Evolutionary conservation across 139 green algal species (phyloP).

Genomic region (Pedinophyceae sp.): DNA sequence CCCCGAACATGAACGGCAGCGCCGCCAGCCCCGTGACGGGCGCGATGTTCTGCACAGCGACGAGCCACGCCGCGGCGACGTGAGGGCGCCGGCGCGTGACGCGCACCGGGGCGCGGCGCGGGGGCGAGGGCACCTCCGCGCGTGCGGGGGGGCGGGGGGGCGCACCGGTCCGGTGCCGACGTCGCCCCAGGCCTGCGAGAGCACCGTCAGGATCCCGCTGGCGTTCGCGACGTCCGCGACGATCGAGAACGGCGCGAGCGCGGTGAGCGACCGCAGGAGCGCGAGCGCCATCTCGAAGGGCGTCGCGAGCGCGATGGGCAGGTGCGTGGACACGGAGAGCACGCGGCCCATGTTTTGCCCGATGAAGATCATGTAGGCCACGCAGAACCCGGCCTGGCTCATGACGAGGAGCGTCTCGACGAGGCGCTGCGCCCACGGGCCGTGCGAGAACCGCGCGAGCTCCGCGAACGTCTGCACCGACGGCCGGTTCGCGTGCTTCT

Average conservation of each 20-base stretch:
- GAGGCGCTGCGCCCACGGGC: slow-evolving; percentile 4
- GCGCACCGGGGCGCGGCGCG: no score
- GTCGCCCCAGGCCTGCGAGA: slow-evolving; percentile 22
- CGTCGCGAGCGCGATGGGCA: no score
- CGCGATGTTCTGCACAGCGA: slow-evolving; percentile 4
- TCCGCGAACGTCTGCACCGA: not conserved
- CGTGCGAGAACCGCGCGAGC: not conserved
- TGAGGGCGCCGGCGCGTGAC: no score
- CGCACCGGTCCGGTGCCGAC: no score
- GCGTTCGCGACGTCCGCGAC: slow-evolving; percentile 27
- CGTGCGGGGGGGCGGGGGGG: no score
- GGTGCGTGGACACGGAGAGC: no score
- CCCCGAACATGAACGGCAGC: slow-evolving; percentile 34
- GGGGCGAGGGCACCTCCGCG: no score
- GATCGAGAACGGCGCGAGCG: slow-evolving; percentile 31
- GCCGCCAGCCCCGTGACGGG: not conserved
- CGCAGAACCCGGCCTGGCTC: slow-evolving; percentile 29
- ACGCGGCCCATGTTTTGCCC: slow-evolving; percentile 24
- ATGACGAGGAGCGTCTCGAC: slow-evolving; percentile 25
- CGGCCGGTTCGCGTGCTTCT: slow-evolving; percentile 1
- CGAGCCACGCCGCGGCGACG: no score
- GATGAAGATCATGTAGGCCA: slow-evolving; percentile 43
- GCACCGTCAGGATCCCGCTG: slow-evolving; percentile 24
- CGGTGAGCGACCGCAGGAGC: slow-evolving; percentile 16
- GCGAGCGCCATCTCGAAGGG: slow-evolving; percentile 18